A percentile compares a stretch with the other conserved stretches of the same genome.
Conservation (phyloP, 768 basidiomycete species). For the Trametopsis cervina region DNA sequence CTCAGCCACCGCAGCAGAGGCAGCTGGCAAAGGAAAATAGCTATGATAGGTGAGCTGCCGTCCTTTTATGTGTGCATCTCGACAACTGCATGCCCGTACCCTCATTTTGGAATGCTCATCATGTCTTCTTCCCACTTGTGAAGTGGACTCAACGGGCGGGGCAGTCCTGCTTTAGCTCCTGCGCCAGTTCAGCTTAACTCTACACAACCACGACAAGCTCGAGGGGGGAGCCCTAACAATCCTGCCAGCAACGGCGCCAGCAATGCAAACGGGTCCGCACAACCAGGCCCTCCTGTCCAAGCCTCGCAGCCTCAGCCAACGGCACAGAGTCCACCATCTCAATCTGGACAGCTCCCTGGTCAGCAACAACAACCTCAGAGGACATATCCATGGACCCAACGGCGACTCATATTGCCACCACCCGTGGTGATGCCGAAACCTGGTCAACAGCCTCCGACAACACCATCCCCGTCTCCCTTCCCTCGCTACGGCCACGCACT, state of each 20-base stretch:
- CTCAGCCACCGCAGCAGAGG: slow-evolving; percentile 26
- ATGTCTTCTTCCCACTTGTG: slow-evolving; percentile 9
- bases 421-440: slow-evolving; percentile 60
- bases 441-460: slow-evolving; percentile 52
- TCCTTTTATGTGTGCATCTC: slow-evolving; percentile 10
- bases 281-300: slow-evolving; percentile 22
- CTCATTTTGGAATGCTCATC: slow-evolving; percentile 3
- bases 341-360: slow-evolving; percentile 8
- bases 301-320: slow-evolving; percentile 11
- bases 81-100: slow-evolving; percentile 6
- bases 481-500: slow-evolving; percentile 95
- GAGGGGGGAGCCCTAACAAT: slow-evolving; percentile 11
- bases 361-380: slow-evolving; percentile 34
- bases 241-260: slow-evolving; percentile 6
- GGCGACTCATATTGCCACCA: slow-evolving; percentile 62
- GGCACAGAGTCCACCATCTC: slow-evolving; percentile 9
- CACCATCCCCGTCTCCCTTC: slow-evolving; percentile 83
- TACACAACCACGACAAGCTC: slow-evolving; percentile 21
- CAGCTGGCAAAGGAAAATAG: slow-evolving; percentile 23
- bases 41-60: slow-evolving; percentile 23
- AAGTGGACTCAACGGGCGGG: slow-evolving; percentile 24
- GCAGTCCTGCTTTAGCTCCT: slow-evolving; percentile 20
- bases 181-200: slow-evolving; percentile 13
- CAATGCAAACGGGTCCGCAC: slow-evolving; percentile 11
- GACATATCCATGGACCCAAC: slow-evolving; percentile 80